Conservation (phyloP, 345 rosid species). For the Arabis alpina region DNA sequence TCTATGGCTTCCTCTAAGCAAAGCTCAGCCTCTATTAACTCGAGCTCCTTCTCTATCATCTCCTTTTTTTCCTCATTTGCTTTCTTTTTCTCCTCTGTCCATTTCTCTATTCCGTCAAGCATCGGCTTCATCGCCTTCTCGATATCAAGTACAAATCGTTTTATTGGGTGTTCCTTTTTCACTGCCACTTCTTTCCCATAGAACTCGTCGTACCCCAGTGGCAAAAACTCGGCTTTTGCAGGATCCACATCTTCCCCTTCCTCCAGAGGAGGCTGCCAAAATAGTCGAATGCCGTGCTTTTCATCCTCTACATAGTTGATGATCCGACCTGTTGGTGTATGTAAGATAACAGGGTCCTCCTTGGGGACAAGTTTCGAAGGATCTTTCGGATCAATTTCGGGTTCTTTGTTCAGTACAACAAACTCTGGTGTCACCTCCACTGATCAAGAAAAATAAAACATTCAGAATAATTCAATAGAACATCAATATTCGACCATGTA, state of each 20-base stretch:
- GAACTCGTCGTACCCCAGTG: conserved; percentile 90
- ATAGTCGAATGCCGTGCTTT: conserved; percentile 75
- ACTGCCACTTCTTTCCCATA: conserved; percentile 60
- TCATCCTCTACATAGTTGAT: conserved; percentile 87
- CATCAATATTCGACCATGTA: conserved; percentile 23
- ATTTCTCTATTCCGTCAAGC: conserved; percentile 65
- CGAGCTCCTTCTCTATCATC: conserved; percentile 72
- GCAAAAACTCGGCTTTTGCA: conserved; percentile 68
- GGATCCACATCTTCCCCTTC: conserved; percentile 79
- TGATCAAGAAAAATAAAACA: conserved; percentile 33
- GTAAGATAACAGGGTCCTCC: conserved; percentile 85
- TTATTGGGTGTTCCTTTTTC: conserved; percentile 52
- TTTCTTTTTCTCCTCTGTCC: conserved; percentile 81
- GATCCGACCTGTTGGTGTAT: conserved; percentile 77
- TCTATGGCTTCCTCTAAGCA: conserved; percentile 87
- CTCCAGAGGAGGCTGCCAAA: conserved; percentile 85
- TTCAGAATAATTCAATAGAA: neutral
- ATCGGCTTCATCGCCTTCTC: conserved; percentile 61
- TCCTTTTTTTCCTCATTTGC: conserved; percentile 59
- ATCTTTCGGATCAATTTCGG: conserved; percentile 88
- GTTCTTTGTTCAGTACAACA: conserved; percentile 75
- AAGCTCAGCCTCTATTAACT: conserved; percentile 82
- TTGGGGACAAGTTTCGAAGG: conserved; percentile 66
- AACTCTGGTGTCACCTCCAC: conserved; percentile 85
- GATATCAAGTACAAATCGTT: conserved; percentile 49